Conservation (phyloP, 768 basidiomycete genomes). For the Mycena latifolia region DNA sequence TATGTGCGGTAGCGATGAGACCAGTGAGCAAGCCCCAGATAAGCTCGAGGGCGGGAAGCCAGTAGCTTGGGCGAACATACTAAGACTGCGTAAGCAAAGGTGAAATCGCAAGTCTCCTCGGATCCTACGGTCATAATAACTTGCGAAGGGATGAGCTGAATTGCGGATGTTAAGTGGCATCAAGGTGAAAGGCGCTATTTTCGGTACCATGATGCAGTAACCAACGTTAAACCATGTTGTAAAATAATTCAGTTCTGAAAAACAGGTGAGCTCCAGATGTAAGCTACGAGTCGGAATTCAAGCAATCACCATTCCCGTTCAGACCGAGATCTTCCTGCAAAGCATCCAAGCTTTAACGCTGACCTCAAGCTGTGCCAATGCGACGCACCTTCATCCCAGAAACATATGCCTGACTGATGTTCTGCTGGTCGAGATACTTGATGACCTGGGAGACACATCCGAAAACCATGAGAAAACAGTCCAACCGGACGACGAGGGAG, state of each 20-base stretch:
- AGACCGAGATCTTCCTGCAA: not conserved
- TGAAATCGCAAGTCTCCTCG: not conserved
- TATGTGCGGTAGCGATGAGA: not conserved
- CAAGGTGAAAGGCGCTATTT: not conserved
- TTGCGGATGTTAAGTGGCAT: not conserved
- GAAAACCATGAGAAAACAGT: slow-evolving; percentile 6
- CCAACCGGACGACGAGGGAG: not conserved
- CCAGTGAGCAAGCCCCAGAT: slow-evolving; percentile 1
- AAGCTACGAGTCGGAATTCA: not conserved
- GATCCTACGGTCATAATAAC: slow-evolving; percentile 3
- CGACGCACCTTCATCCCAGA: slow-evolving; percentile 3
- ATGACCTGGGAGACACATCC: slow-evolving; percentile 6
- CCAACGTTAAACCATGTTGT: slow-evolving; percentile 4
- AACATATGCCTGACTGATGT: slow-evolving; percentile 3
- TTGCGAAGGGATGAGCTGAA: slow-evolving; percentile 1
- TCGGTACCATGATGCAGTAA: slow-evolving; percentile 3
- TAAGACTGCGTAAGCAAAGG: not conserved
- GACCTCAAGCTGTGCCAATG: not conserved
- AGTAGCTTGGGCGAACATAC: slow-evolving; percentile 8
- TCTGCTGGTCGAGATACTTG: slow-evolving; percentile 7
- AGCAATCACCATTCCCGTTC: not conserved
- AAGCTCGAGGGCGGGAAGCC: slow-evolving; percentile 1
- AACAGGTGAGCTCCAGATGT: not conserved
- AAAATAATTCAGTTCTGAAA: slow-evolving; percentile 1
- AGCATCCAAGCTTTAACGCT: not conserved